Percentiles rank a stretch among this genome's conserved stretches.
Evolutionary conservation across 2,329 filamentous ascomycete species (phyloP).

Genomic region (Fusarium austroafricanum): DNA sequence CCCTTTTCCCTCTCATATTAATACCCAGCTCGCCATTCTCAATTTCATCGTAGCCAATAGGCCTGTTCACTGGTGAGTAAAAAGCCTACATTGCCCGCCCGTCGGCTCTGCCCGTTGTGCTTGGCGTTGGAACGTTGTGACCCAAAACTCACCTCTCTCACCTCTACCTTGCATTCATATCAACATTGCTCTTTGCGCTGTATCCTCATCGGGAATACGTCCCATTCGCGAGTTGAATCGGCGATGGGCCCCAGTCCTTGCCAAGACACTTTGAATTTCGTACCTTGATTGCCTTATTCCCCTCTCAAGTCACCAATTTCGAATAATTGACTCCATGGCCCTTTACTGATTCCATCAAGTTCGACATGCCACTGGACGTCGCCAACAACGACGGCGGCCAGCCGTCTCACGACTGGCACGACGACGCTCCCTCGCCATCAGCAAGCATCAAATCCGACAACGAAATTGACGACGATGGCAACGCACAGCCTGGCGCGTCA

Average conservation of each 20-base stretch:
- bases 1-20: neutral
- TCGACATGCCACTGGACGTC: conserved; percentile 53
- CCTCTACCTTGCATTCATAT: neutral
- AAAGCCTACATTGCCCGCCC: conserved; percentile 8
- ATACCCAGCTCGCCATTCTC: conserved; percentile 18
- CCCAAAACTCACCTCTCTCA: conserved; percentile 10
- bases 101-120: conserved; percentile 10
- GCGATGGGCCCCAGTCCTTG: conserved; percentile 12
- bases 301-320: conserved; percentile 15
- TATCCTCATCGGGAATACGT: neutral
- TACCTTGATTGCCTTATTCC: conserved; percentile 13
- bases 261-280: conserved; percentile 24
- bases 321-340: conserved; percentile 14
- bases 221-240: conserved; percentile 13
- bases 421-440: conserved; percentile 54
- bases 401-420: conserved; percentile 53
- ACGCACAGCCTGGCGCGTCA: conserved; percentile 50
- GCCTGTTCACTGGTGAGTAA: conserved; percentile 39
- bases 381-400: conserved; percentile 58
- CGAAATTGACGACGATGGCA: conserved; percentile 55
- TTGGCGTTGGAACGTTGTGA: conserved; percentile 11
- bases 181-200: neutral
- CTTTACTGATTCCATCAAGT: conserved; percentile 42
- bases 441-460: conserved; percentile 59
- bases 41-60: conserved; percentile 27